These are phyloP conservation scores for Cornus suecica DNA, from an alignment of 148 eudicot species.

Conservation along the genomic window DNA sequence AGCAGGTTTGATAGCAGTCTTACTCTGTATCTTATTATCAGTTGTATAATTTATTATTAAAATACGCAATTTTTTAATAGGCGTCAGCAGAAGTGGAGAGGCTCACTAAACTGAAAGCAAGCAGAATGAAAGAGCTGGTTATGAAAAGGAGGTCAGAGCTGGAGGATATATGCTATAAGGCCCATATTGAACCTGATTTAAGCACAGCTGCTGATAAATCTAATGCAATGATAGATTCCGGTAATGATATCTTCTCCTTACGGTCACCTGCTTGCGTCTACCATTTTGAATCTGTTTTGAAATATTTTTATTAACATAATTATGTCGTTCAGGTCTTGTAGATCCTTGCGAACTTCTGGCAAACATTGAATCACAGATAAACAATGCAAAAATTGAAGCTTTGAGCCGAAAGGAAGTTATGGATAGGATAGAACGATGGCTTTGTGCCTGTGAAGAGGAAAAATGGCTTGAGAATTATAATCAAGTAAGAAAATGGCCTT, in stretches of 20 bases:
- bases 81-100: slow-evolving; percentile 66
- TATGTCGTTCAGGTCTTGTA: slow-evolving; percentile 48
- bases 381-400: slow-evolving; percentile 60
- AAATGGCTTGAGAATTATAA: slow-evolving; percentile 74
- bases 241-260: slow-evolving; percentile 23
- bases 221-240: slow-evolving; percentile 67
- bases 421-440: slow-evolving; percentile 65
- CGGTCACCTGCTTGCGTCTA: neutral
- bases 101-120: slow-evolving; percentile 58
- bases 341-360: slow-evolving; percentile 67
- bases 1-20: slow-evolving; percentile 33
- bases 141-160: slow-evolving; percentile 58
- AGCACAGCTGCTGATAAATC: slow-evolving; percentile 67
- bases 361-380: slow-evolving; percentile 57
- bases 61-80: slow-evolving; percentile 25
- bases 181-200: slow-evolving; percentile 60
- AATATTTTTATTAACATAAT: neutral
- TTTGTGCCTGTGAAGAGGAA: slow-evolving; percentile 70
- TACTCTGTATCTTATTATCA: neutral
- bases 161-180: slow-evolving; percentile 49
- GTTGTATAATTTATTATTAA: neutral
- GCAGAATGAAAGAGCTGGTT: slow-evolving; percentile 68
- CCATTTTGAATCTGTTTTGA: neutral
- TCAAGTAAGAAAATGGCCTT: slow-evolving; percentile 28
- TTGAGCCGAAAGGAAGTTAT: slow-evolving; percentile 59